Conservation (phyloP, 140 eudicot genomes). For the Cichorium intybus region DNA sequence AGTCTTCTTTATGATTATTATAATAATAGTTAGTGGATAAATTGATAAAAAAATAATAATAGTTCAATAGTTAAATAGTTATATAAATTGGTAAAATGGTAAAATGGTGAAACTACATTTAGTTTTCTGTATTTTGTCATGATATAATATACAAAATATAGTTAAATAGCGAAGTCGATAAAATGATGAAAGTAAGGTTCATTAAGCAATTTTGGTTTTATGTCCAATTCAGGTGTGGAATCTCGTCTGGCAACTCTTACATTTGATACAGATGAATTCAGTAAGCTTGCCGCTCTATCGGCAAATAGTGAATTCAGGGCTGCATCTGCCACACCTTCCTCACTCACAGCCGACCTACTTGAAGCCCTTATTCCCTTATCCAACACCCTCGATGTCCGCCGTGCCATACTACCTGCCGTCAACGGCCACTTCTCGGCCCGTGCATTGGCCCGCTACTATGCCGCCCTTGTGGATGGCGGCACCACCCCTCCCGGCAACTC, state of each 20-base stretch:
- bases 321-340: constrained; percentile 47
- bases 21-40: not conserved
- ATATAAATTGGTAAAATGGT: too few relatives aligned
- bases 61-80: not conserved
- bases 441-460: constrained; percentile 84
- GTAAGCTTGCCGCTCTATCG: constrained; percentile 32
- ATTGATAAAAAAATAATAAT: too few relatives aligned
- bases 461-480: constrained; percentile 69
- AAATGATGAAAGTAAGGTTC: too few relatives aligned
- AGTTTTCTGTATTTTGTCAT: not conserved
- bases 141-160: too few relatives aligned
- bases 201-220: too few relatives aligned
- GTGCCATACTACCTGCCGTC: constrained; percentile 71
- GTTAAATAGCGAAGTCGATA: too few relatives aligned
- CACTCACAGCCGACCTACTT: constrained; percentile 13
- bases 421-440: constrained; percentile 81
- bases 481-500: constrained; percentile 24
- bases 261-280: constrained; percentile 49
- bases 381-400: constrained; percentile 55
- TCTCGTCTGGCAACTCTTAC: constrained; percentile 75
- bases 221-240: constrained; percentile 49
- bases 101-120: not conserved
- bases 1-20: not conserved
- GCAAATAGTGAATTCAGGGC: not conserved
- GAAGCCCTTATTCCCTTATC: constrained; percentile 45